Conservation (phyloP, 2,329 filamentous ascomycete genomes). For the Epichloe aotearoae region DNA sequence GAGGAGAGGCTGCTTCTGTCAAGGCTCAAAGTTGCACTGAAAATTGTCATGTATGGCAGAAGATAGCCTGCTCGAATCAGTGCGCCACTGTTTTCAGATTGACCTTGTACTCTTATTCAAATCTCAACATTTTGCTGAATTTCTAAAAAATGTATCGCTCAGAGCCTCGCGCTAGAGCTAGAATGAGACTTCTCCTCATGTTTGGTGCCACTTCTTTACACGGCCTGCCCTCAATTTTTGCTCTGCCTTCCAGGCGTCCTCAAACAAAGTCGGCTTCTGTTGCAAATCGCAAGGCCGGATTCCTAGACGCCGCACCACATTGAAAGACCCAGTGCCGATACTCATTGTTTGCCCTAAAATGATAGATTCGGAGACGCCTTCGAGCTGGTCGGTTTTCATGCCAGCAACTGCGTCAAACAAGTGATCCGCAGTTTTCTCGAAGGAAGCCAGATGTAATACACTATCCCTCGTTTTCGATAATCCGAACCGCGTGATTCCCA, state of each 20-base stretch:
- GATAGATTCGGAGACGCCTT: constrained; percentile 92
- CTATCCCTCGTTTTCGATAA: constrained; percentile 92
- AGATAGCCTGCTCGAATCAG: no score
- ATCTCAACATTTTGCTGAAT: no score
- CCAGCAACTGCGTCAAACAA: constrained; percentile 86
- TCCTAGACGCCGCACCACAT: constrained; percentile 68
- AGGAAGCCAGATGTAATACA: constrained; percentile 85
- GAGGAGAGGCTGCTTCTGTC: no score
- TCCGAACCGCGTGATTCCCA: constrained; percentile 93
- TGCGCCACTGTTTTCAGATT: no score
- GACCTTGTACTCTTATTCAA: no score
- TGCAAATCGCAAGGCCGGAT: constrained; percentile 46
- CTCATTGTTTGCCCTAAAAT: constrained; percentile 96
- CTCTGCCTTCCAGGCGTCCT: constrained; percentile 46
- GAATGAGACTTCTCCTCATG: no score
- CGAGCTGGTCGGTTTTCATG: constrained; percentile 84
- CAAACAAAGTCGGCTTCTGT: constrained; percentile 53
- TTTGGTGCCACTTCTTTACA: no score
- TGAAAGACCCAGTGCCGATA: constrained; percentile 83
- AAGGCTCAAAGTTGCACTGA: no score
- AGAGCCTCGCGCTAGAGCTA: no score
- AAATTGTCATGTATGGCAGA: no score
- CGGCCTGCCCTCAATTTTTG: no score
- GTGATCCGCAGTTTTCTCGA: constrained; percentile 97
- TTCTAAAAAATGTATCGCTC: no score